phyloP scores from a whole-genome alignment of 768 basidiomycete species.

The Mycena rebaudengoi region DNA sequence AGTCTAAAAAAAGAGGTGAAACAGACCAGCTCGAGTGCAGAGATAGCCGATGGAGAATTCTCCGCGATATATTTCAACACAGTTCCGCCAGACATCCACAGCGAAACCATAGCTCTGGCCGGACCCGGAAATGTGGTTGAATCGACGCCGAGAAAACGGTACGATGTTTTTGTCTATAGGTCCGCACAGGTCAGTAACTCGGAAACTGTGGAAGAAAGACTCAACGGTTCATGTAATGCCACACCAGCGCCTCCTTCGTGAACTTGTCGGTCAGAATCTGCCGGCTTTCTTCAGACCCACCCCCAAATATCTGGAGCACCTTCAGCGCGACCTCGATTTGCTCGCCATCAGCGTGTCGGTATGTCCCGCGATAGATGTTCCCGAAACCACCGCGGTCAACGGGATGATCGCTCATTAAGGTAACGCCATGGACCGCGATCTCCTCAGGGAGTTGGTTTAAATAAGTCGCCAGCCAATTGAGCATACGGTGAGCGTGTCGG shows the following conservation, averaged over 20 bases:
- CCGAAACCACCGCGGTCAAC: not conserved
- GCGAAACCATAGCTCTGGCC: not conserved
- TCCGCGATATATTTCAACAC: not conserved
- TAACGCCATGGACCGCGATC: not conserved
- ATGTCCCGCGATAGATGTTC: not conserved
- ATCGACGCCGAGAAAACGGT: not conserved
- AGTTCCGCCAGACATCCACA: constrained; percentile 4
- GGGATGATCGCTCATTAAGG: not conserved
- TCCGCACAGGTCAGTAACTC: not conserved
- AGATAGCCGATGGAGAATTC: not conserved
- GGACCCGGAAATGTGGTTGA: not conserved
- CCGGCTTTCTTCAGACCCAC: not conserved
- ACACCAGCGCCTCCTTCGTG: not conserved
- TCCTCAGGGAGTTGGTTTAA: not conserved
- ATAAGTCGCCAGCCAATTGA: not conserved
- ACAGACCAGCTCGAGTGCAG: not conserved
- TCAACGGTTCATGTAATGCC: constrained; percentile 4
- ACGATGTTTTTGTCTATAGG: not conserved
- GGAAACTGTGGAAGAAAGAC: not conserved
- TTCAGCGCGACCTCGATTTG: not conserved
- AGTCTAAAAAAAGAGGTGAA: too few relatives aligned
- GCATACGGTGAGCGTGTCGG: not conserved
- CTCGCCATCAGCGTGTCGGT: not conserved
- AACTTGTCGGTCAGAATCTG: not conserved
- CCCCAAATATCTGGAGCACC: not conserved